Conservation (phyloP, 1,139 yeast genomes). For the Kazachstania sp. region DNA sequence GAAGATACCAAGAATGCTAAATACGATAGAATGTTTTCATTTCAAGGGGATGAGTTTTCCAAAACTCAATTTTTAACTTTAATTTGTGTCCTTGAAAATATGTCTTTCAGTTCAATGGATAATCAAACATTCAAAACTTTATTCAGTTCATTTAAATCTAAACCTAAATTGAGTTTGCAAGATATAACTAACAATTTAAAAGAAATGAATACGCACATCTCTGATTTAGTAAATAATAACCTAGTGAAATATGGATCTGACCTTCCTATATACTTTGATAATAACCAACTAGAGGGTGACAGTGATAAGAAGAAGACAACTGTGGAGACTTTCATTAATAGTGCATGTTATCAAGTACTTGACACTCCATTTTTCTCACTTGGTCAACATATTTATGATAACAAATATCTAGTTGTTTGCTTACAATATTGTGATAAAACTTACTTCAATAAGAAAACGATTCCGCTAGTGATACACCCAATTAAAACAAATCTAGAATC, state of each 20-base stretch:
- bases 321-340: neutral
- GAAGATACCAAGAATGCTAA: constrained; percentile 8
- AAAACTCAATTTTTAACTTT: neutral
- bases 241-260: neutral
- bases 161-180: neutral
- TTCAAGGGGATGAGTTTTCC: neutral
- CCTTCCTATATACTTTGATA: neutral
- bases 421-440: constrained; percentile 8
- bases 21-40: neutral
- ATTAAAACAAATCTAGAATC: neutral
- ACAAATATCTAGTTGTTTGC: constrained; percentile 7
- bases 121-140: constrained; percentile 5
- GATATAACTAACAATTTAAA: constrained; percentile 4
- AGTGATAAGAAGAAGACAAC: neutral
- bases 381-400: constrained; percentile 8
- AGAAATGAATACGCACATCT: neutral
- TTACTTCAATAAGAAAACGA: neutral
- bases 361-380: constrained; percentile 9
- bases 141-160: neutral
- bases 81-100: constrained; percentile 8
- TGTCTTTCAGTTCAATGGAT: constrained; percentile 7
- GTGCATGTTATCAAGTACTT: neutral
- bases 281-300: neutral
- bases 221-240: too few relatives aligned
- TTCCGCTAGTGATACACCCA: neutral